A percentile compares a stretch with the other conserved stretches of the same genome.
phyloP scores from a whole-genome alignment of 331 rosid genomes.

The Quercus tomentella region DNA sequence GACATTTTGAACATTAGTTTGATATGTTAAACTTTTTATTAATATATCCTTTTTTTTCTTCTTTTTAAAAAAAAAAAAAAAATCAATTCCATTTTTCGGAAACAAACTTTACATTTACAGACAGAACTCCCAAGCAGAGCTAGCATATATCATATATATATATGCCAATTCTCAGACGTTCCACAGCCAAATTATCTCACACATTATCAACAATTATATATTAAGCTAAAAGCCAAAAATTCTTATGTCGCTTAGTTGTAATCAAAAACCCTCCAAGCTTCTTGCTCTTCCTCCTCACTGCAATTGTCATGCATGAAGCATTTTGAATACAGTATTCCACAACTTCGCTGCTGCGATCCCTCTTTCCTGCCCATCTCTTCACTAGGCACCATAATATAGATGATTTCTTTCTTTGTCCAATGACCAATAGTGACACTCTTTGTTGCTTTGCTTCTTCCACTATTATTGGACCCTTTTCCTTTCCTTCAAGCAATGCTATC shows the following conservation, averaged over 20 bases:
- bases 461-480: conserved; percentile 57
- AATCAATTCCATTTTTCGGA: too few relatives aligned
- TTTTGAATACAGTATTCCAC: conserved; percentile 71
- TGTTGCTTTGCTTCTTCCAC: conserved; percentile 78
- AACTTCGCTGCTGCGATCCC: conserved; percentile 25
- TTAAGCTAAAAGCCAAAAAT: conserved; percentile 94
- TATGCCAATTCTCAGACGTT: background rate
- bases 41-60: background rate
- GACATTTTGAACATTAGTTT: too few relatives aligned
- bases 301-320: conserved; percentile 78
- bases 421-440: conserved; percentile 58
- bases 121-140: background rate
- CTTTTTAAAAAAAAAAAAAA: too few relatives aligned
- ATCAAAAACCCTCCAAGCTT: conserved; percentile 84
- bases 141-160: background rate
- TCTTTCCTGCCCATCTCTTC: conserved; percentile 31
- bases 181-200: background rate
- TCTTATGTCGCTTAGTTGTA: conserved; percentile 85
- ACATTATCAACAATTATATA: background rate
- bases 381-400: conserved; percentile 43
- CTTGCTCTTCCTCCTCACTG: conserved; percentile 74
- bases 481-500: conserved; percentile 56
- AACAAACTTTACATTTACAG: background rate
- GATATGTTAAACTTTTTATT: background rate
- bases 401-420: conserved; percentile 76